Evolutionary conservation across 768 basidiomycete genomes (phyloP), one percentile per base, ranked within the genome.

Genomic region (Phlebiopsis gigantea): DNA sequence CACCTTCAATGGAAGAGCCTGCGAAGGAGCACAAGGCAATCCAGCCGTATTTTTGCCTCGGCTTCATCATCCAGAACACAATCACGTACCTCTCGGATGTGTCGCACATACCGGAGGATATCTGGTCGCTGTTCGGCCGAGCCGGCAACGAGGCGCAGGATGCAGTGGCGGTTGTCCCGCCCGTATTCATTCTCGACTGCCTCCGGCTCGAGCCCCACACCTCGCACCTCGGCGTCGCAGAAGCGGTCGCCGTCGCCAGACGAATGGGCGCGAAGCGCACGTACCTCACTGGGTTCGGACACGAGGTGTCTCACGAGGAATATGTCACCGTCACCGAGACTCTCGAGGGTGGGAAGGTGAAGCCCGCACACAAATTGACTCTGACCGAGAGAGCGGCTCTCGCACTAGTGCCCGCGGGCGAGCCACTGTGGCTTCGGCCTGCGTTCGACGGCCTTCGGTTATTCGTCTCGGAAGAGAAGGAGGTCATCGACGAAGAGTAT

Each of bases 11-110:
- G 52, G 39, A 48, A 41, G 24, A 30, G 46, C 57, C 59, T 24
- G 21, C 52, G 58, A 21, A 55, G 31, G 22, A 52, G 59, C 22
- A 57, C 47, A 69, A 71, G 29, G 61, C 66, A 25, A 74, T 83
- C 17, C 70, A 72, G n/a, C 86, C 87, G 1, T 88, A 84, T 65
- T 64, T 81, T 49, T 85, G 81, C 64, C 78, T 85, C 63, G 88
- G 85, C 26, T 90, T 90, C 73, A 77, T 81, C 64, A 75, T 90
- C 46, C 79, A 85, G 63, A 73, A 85, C 31, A 71, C 78, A 28
- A 70, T 95, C 46, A 74, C 83, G 14, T 95, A 95, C 72, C 77
- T 96, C 57, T 87, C 88, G 25, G 94, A 97, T 68, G 88, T 87
- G 42, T 90, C 88, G 8, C 72, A 80, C 62, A 88, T 96, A 54